A percentile compares a stretch with the other conserved stretches of the same genome.
Conservation (phyloP, 2,329 filamentous ascomycete species). For the Cryphonectria carpinicola region DNA sequence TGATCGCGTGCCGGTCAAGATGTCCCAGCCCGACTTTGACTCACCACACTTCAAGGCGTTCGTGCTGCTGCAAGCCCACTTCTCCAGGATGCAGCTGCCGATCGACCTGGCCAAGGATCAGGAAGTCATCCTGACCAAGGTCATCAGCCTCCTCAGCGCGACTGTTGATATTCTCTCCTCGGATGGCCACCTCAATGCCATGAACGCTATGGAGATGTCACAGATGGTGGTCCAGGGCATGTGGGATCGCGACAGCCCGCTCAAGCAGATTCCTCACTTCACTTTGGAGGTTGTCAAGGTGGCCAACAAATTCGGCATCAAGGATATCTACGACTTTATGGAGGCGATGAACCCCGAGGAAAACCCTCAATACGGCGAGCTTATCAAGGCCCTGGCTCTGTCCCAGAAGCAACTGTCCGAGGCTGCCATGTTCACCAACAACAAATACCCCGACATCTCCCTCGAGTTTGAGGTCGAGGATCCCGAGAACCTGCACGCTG, state of each 20-base stretch:
- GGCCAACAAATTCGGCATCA: slow-evolving; percentile 81
- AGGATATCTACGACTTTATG: slow-evolving; percentile 97
- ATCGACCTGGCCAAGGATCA: slow-evolving; percentile 97
- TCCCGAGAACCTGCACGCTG: slow-evolving; percentile 76
- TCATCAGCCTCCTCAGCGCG: slow-evolving; percentile 85
- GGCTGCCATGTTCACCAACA: slow-evolving; percentile 93
- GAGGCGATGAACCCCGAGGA: slow-evolving; percentile 97
- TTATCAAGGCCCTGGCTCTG: slow-evolving; percentile 79
- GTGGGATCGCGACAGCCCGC: slow-evolving; percentile 96
- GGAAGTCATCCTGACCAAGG: slow-evolving; percentile 81
- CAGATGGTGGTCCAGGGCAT: slow-evolving; percentile 99
- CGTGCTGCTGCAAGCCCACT: slow-evolving; percentile 95
- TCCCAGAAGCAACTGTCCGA: slow-evolving; percentile 81
- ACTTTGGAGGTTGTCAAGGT: slow-evolving; percentile 80
- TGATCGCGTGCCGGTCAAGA: slow-evolving; percentile 92
- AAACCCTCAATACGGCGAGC: slow-evolving; percentile 76
- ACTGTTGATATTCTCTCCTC: slow-evolving; percentile 95
- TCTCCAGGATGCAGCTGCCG: slow-evolving; percentile 94
- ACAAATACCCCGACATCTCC: slow-evolving; percentile 93
- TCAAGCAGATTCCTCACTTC: slow-evolving; percentile 98
- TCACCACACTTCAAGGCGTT: slow-evolving; percentile 99
- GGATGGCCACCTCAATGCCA: slow-evolving; percentile 93
- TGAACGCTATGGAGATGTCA: slow-evolving; percentile 98
- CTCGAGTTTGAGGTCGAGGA: slow-evolving; percentile 88
- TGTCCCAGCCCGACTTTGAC: slow-evolving; percentile 82